Evolutionary conservation across 495 filamentous ascomycete genomes (phyloP).

Genomic region (Letharia columbiana): DNA sequence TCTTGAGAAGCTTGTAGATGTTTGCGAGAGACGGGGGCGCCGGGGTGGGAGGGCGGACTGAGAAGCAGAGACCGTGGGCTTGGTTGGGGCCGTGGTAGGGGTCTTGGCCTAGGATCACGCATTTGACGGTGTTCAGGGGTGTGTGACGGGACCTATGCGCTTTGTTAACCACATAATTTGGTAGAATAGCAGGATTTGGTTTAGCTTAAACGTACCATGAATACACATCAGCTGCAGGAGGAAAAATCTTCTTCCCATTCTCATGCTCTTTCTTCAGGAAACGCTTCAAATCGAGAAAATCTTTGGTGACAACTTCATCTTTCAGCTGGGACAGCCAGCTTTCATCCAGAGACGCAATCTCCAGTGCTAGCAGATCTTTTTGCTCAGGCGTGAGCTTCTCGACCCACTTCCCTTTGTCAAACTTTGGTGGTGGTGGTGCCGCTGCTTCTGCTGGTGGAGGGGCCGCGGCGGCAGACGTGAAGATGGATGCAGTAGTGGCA

Average conservation of each 20-base stretch:
- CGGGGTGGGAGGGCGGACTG: constrained; percentile 76
- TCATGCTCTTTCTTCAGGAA: constrained; percentile 71
- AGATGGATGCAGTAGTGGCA: constrained; percentile 37
- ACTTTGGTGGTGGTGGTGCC: constrained; percentile 43
- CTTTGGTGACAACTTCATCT: constrained; percentile 64
- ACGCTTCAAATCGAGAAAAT: constrained; percentile 78
- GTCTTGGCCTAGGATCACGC: constrained; percentile 89
- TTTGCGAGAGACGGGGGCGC: constrained; percentile 84
- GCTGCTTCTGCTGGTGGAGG: constrained; percentile 26
- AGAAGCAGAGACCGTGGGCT: constrained; percentile 93
- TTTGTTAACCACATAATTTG: background rate
- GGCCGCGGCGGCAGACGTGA: constrained; percentile 27
- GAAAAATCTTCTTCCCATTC: constrained; percentile 66
- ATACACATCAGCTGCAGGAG: constrained; percentile 83
- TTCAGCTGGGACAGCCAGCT: constrained; percentile 84
- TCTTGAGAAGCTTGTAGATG: constrained; percentile 78
- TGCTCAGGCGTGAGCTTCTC: constrained; percentile 71
- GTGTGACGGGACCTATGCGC: constrained; percentile 73
- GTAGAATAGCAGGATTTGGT: background rate
- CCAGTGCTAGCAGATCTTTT: constrained; percentile 68
- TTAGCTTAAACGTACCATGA: constrained; percentile 56
- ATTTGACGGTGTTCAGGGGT: constrained; percentile 75
- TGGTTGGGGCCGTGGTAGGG: constrained; percentile 95
- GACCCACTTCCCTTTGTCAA: constrained; percentile 85
- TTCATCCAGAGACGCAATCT: constrained; percentile 84